Conservation (phyloP, 352 stramenopile genomes). For the Pythium coloratum region DNA sequence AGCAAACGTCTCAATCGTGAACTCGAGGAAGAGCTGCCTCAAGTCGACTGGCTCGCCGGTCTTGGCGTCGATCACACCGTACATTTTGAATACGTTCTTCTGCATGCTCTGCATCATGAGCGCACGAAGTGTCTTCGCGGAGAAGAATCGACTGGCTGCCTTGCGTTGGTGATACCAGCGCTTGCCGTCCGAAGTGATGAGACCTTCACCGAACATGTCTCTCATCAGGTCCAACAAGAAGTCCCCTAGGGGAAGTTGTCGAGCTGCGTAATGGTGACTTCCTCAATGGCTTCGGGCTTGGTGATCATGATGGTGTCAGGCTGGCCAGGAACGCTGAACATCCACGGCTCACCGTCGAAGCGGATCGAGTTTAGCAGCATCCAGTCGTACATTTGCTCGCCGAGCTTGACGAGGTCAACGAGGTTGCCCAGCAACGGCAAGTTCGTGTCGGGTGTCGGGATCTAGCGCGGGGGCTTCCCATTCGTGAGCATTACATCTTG, state of each 20-base stretch:
- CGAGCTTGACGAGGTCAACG: slow-evolving; percentile 31
- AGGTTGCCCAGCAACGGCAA: slow-evolving; percentile 33
- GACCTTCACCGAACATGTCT: slow-evolving; percentile 27
- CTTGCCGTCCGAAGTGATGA: slow-evolving; percentile 30
- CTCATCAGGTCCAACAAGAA: slow-evolving; percentile 16
- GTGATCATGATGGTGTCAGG: slow-evolving; percentile 26
- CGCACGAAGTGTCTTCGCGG: slow-evolving; percentile 27
- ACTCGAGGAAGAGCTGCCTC: slow-evolving; percentile 40
- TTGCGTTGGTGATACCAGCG: slow-evolving; percentile 37
- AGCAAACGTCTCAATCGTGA: slow-evolving; percentile 53
- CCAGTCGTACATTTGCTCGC: slow-evolving; percentile 43
- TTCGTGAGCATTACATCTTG: not conserved
- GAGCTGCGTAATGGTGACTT: slow-evolving; percentile 33
- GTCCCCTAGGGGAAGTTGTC: slow-evolving; percentile 33
- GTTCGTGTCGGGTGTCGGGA: too few relatives aligned
- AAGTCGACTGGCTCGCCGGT: slow-evolving; percentile 17
- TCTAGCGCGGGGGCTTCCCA: not conserved
- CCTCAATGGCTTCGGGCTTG: slow-evolving; percentile 29
- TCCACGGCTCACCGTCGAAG: slow-evolving; percentile 24
- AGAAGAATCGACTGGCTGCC: slow-evolving; percentile 32
- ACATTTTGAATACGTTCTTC: slow-evolving; percentile 21
- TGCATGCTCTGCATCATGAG: slow-evolving; percentile 27
- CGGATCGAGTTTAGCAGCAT: slow-evolving; percentile 20
- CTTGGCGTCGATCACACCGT: slow-evolving; percentile 16
- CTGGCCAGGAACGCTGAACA: slow-evolving; percentile 20